Evolutionary conservation across 495 filamentous ascomycete genomes (phyloP), one percentile per base, ranked within the genome.

Genomic region (Neurospora hispaniola): DNA sequence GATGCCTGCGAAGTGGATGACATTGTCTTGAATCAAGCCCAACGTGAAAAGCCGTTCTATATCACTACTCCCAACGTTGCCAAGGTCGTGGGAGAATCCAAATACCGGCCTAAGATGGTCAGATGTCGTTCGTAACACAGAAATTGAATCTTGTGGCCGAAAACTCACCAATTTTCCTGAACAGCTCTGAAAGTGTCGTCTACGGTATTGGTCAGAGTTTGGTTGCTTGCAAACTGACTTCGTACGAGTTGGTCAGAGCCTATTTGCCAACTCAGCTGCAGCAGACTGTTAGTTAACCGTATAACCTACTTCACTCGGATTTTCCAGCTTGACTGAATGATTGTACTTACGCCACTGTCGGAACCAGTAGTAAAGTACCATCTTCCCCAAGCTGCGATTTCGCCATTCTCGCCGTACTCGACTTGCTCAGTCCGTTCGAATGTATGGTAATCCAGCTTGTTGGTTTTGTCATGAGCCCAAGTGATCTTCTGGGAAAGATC

Each of bases 341-440:
- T 39, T 54, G n/a, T 1, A 80, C 84, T 79, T 80, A 85, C 84
- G 18, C 78, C 78, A 7, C 78, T 71, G 8, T 41, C 48, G 35
- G 75, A 72, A 16, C 72, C 72, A 18, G 89, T 94, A 35, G 91
- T 79, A 71, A 86, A 92, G 80, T 94, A 92, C 78, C 96, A 88
- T 59, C 88, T 89, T 0, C 94, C 94, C 94, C 94, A 98, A 84
- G 96, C 92, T 0, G 92, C 88, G 48, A 90, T 89, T 75, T 97
- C 92, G 39, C 82, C 79, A 18, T 82, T 84, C 78, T 97, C 94
- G 3, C 88, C 86, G 42, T 96, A 88, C n/a, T 87, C 78, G 43
- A 88, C 78, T 80, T 97, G 91, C 9, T 81, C 83, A 71, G 88
- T 81, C 62, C 89, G 86, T 70, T 82, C 88, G 62, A 96, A 85